Conservation (phyloP, 148 eudicot species). For the Rhododendron kiyosumense region DNA sequence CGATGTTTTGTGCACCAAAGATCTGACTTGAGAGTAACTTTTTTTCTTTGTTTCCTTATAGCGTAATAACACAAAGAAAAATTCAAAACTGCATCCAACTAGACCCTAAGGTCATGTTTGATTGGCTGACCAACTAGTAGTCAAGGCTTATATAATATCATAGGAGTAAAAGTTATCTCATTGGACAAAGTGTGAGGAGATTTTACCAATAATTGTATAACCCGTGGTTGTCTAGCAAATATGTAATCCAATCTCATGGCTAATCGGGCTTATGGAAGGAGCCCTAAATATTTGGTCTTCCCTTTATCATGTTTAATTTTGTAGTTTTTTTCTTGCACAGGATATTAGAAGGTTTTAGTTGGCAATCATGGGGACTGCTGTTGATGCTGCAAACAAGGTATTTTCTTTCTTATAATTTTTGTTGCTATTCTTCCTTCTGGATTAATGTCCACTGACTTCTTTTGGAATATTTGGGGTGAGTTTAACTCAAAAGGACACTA, state of each 20-base stretch:
- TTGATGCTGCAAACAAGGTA: slow-evolving; percentile 22
- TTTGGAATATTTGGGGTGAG: background rate
- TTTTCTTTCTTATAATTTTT: background rate
- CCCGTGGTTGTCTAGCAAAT: background rate
- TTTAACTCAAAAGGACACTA: background rate
- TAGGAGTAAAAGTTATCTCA: background rate
- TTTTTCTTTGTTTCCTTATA: background rate
- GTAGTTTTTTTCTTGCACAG: background rate
- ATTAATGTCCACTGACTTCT: background rate
- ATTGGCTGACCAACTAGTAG: background rate
- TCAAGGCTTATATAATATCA: background rate
- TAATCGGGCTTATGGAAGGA: background rate
- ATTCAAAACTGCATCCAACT: background rate
- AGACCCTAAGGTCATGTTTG: background rate
- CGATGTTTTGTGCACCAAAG: background rate
- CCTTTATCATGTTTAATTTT: background rate
- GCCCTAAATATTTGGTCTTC: background rate
- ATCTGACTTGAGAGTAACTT: background rate
- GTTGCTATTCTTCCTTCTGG: background rate
- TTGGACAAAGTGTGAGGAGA: background rate
- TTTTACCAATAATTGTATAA: background rate
- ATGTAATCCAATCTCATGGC: background rate
- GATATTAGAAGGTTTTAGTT: background rate
- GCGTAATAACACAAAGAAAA: background rate
- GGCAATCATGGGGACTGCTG: slow-evolving; percentile 19